These are phyloP conservation scores for Acacia melanoxylon DNA, from an alignment of 306 rosid genomes.

Conservation along the genomic window DNA sequence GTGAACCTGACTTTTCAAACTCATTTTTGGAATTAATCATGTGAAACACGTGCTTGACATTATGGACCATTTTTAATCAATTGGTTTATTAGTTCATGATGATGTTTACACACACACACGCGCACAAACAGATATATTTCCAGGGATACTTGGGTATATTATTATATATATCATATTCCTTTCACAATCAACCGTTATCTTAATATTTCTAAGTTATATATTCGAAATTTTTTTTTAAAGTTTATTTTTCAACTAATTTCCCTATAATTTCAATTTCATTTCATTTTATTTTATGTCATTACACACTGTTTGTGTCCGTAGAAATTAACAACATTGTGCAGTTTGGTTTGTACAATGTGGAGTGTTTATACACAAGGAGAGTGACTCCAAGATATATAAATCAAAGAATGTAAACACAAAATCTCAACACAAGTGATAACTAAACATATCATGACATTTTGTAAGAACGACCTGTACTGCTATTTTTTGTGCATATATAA, in stretches of 20 bases:
- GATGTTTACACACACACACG: no score
- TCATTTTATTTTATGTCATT: no score
- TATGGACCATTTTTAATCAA: neutral
- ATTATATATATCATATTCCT: neutral
- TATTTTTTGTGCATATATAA: no score
- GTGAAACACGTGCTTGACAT: neutral
- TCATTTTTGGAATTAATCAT: neutral
- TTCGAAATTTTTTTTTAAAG: neutral
- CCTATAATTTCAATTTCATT: no score
- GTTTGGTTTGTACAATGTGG: neutral
- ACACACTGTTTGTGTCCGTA: neutral
- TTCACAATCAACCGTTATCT: neutral
- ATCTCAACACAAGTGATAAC: no score
- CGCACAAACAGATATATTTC: no score
- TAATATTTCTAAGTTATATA: neutral
- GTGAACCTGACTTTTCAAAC: constrained; percentile 1
- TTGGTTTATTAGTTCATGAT: no score
- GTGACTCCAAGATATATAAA: no score
- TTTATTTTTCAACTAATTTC: neutral
- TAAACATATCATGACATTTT: no score
- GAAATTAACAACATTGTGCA: neutral
- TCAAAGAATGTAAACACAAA: no score
- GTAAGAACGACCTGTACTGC: no score
- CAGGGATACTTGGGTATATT: neutral
- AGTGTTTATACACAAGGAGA: no score